phyloP scores from a whole-genome alignment of 169 alveolate genomes.

The Plasmodium coatneyi region DNA sequence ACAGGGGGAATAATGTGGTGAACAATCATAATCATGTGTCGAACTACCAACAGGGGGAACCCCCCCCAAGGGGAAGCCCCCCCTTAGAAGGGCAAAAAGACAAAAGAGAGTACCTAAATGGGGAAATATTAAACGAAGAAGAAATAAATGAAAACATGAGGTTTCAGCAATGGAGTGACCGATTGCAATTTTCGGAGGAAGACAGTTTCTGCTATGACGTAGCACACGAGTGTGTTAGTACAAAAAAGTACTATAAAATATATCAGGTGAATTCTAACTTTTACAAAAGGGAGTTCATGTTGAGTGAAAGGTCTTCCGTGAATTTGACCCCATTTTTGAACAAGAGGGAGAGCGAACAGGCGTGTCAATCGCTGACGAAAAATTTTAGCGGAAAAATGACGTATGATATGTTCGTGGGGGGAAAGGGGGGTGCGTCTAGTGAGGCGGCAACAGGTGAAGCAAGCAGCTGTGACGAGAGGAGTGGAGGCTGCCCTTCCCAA shows the following conservation, averaged over 20 bases:
- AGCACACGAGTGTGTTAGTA: conserved; percentile 32
- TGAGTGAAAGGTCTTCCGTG: conserved; percentile 13
- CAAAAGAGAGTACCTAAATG: conserved; percentile 29
- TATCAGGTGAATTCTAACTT: conserved; percentile 42
- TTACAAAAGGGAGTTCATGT: conserved; percentile 10
- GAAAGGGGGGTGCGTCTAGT: neutral
- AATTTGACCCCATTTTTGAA: conserved; percentile 16
- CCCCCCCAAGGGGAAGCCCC: neutral
- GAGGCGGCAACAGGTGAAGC: neutral
- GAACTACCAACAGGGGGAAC: neutral
- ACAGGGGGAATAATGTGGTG: neutral
- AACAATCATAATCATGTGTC: neutral
- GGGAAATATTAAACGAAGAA: conserved; percentile 66
- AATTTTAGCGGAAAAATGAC: conserved; percentile 21
- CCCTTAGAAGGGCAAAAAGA: neutral
- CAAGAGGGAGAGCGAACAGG: neutral
- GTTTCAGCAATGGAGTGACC: conserved; percentile 74
- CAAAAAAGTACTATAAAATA: conserved; percentile 44
- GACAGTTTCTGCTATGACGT: conserved; percentile 19
- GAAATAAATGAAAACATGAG: conserved; percentile 71
- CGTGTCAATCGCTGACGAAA: conserved; percentile 21
- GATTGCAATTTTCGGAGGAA: conserved; percentile 9
- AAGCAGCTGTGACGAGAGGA: neutral
- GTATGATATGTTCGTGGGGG: neutral
- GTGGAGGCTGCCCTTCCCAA: neutral